A percentile compares a stretch with the other conserved stretches of the same genome.
Evolutionary conservation across 305 asterid genomes (phyloP).

Genomic region (Plantago coronopus): DNA sequence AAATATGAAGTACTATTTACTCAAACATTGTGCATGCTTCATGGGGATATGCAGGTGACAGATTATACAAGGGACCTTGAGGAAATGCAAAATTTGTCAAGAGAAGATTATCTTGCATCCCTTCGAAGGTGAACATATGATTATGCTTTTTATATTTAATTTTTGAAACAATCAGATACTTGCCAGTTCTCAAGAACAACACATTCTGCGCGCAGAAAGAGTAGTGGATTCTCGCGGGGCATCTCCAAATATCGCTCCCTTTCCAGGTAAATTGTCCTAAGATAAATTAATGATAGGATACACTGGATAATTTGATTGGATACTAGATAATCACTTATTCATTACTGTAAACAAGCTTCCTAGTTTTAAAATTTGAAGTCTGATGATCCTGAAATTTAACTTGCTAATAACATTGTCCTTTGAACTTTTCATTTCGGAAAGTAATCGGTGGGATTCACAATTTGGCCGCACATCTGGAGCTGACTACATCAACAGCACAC

Average conservation of each 20-base stretch:
- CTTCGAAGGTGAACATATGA: conserved; percentile 70
- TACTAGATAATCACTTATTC: no score
- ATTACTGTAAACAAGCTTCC: conserved; percentile 3
- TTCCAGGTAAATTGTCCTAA: conserved; percentile 59
- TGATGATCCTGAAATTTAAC: background rate
- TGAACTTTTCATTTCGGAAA: conserved; percentile 20
- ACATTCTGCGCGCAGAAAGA: conserved; percentile 71
- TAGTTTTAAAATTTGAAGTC: background rate
- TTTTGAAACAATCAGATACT: conserved; percentile 12
- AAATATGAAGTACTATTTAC: background rate
- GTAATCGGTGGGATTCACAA: conserved; percentile 82
- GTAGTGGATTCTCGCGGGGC: conserved; percentile 97
- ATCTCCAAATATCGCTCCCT: conserved; percentile 87
- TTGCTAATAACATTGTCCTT: conserved; percentile 11
- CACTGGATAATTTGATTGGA: background rate
- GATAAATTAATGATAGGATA: conserved; percentile 1
- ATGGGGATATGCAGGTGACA: conserved; percentile 60
- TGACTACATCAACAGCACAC: conserved; percentile 50
- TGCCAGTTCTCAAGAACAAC: conserved; percentile 27
- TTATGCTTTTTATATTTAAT: background rate
- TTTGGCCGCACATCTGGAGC: conserved; percentile 63
- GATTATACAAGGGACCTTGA: conserved; percentile 94
- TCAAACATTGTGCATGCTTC: conserved; percentile 2
- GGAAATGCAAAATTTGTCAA: conserved; percentile 92
- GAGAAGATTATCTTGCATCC: conserved; percentile 97